Evolutionary conservation across 306 rosid species (phyloP), one percentile per base, ranked within the genome.

Genomic region (Ammopiptanthus mongolicus): DNA sequence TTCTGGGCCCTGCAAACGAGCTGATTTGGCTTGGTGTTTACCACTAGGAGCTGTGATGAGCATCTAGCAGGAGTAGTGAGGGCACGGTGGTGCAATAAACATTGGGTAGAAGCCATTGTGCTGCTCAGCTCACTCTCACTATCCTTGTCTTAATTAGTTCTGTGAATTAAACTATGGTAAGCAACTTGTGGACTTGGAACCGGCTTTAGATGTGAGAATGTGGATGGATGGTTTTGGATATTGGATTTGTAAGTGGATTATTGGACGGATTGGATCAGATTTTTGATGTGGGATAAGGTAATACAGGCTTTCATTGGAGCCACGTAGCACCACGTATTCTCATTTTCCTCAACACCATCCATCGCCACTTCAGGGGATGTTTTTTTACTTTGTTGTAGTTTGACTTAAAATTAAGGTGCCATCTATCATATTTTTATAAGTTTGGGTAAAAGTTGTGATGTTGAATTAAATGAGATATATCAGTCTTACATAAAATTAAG

Each of bases 61-160:
- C 92, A 58, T 73, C 88, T 79, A 2, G 88, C 19, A 31, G 91
- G 69, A 8, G 87, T 74, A 21, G 91, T 60, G 59, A 92, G 87
- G 3, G 98, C 89, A 51, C 81, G 91, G 87, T 86, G 93, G 86
- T 92, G 96, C 74, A 96, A 75, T 73, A 92, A 90, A 80, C 92
- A 90, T 12, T 96, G 86, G 29, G 90, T 86, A 46, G 97, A 90
- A 37, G 96, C 98, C 99, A 96, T 94, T 75, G 29, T 22, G 10
- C 0, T 61, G 57, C 10, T 60, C 39, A 17, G n/a, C 15, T 13
- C 46, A 5, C 71, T 22, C 58, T n/a, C 9, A 22, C 14, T 50
- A 3, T 29, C 34, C 18, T 3, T 3, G 6, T 17, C 64, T 66
- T 46, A 33, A 46, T 34, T 46, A 33, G 52, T 33, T 65, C 12